phyloP scores from a whole-genome alignment of 805 yeast species.

The Maudiozyma turicensis region DNA sequence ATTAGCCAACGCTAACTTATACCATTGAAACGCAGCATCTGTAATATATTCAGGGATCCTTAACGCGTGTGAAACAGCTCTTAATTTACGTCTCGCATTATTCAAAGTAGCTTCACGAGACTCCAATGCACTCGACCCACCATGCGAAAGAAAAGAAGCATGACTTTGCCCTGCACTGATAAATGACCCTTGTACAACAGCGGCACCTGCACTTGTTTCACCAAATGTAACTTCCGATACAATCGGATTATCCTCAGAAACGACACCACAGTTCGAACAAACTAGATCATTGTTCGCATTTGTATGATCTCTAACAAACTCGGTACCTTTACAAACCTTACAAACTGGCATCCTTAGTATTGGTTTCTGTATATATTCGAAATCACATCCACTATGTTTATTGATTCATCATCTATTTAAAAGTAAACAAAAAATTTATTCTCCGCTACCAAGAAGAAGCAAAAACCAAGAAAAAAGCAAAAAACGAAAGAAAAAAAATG shows the following conservation, averaged over 20 bases:
- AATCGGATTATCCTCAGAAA: constrained; percentile 84
- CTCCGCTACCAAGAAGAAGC: too few relatives aligned
- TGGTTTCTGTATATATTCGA: constrained; percentile 28
- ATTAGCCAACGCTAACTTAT: constrained; percentile 70
- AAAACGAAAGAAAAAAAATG: neutral
- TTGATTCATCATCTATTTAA: too few relatives aligned
- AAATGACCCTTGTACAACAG: constrained; percentile 90
- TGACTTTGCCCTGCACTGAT: constrained; percentile 79
- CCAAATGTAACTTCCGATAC: constrained; percentile 94
- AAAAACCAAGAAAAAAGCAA: neutral
- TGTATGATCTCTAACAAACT: constrained; percentile 41
- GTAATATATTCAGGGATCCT: constrained; percentile 75
- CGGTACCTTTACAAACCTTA: constrained; percentile 43
- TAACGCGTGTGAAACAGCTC: constrained; percentile 69
- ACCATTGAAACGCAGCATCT: constrained; percentile 85
- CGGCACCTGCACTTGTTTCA: constrained; percentile 88
- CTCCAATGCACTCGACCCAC: constrained; percentile 67
- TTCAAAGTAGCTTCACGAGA: constrained; percentile 82
- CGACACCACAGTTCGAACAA: constrained; percentile 78
- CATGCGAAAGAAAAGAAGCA: constrained; percentile 46
- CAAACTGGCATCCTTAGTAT: constrained; percentile 26
- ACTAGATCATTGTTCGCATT: constrained; percentile 67
- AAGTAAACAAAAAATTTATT: too few relatives aligned
- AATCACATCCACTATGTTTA: too few relatives aligned
- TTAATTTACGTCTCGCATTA: constrained; percentile 72